Evolutionary conservation across 2,329 filamentous ascomycete genomes (phyloP).

Genomic region (Cladosporium austrohemisphaericum): DNA sequence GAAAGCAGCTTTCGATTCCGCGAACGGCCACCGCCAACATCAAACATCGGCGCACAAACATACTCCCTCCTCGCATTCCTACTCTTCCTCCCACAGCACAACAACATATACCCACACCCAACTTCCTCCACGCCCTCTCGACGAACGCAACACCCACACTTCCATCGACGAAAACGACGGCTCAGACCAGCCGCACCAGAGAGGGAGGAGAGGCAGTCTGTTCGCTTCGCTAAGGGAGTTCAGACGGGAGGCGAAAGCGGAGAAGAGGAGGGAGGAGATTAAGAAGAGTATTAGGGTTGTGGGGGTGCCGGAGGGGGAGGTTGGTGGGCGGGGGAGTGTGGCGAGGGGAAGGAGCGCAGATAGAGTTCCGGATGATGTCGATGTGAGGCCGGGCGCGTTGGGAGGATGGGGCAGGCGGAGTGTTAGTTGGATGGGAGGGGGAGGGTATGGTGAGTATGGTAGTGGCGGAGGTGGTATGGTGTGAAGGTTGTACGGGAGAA

Average conservation of each 20-base stretch:
- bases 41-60: constrained; percentile 11
- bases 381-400: background rate
- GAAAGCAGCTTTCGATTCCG: constrained; percentile 22
- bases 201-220: constrained; percentile 6
- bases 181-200: no score
- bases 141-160: constrained; percentile 17
- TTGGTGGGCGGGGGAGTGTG: background rate
- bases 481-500: background rate
- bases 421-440: constrained; percentile 10
- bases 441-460: no score
- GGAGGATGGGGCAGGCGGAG: background rate
- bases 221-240: constrained; percentile 10
- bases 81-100: constrained; percentile 4
- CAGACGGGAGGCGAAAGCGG: constrained; percentile 21
- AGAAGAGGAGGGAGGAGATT: constrained; percentile 31
- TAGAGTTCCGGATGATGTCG: background rate
- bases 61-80: constrained; percentile 17
- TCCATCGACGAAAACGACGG: background rate
- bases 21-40: background rate
- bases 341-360: constrained; percentile 2
- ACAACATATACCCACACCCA: constrained; percentile 16
- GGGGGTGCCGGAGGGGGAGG: background rate
- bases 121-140: constrained; percentile 21
- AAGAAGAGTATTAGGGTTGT: constrained; percentile 33
- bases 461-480: background rate